Evolutionary conservation across 768 basidiomycete species (phyloP).

Genomic region (Mycena amicta): DNA sequence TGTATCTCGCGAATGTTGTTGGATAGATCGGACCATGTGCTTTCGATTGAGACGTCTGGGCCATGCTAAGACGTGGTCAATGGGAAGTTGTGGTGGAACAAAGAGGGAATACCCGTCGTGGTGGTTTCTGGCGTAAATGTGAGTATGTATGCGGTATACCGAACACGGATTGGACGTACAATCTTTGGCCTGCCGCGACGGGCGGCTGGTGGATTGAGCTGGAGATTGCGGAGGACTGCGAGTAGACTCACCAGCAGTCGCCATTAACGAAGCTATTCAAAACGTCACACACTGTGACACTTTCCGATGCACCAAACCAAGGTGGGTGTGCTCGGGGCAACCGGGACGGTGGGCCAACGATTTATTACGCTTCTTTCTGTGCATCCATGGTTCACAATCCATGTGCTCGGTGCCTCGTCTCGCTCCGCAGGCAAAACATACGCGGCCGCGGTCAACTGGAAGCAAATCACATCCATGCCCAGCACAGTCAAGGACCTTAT

Average conservation of each 20-base stretch:
- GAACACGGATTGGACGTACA: no score
- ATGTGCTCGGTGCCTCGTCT: slow-evolving; percentile 85
- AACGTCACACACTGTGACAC: not conserved
- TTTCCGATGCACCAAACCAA: slow-evolving; percentile 12
- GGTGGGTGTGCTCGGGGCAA: slow-evolving; percentile 86
- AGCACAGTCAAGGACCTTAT: slow-evolving; percentile 56
- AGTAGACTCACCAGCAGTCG: slow-evolving; percentile 11
- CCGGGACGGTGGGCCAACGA: slow-evolving; percentile 94
- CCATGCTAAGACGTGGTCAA: slow-evolving; percentile 55
- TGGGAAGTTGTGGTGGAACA: not conserved
- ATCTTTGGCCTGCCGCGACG: slow-evolving; percentile 48
- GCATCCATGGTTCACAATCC: slow-evolving; percentile 90
- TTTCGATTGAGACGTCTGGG: slow-evolving; percentile 73
- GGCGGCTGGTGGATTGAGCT: slow-evolving; percentile 15
- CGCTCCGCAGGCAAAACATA: slow-evolving; percentile 88
- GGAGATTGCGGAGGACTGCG: not conserved
- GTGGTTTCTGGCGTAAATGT: slow-evolving; percentile 42
- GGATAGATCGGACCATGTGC: slow-evolving; percentile 81
- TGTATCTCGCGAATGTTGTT: slow-evolving; percentile 93
- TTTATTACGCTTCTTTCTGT: slow-evolving; percentile 86
- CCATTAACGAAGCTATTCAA: not conserved
- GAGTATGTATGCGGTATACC: no score
- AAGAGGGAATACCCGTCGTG: slow-evolving; percentile 40
- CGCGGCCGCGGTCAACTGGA: slow-evolving; percentile 77
- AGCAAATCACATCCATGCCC: slow-evolving; percentile 81